phyloP scores from a whole-genome alignment of 1,139 yeast genomes.

The Yamadazyma spencermartinsiae region DNA sequence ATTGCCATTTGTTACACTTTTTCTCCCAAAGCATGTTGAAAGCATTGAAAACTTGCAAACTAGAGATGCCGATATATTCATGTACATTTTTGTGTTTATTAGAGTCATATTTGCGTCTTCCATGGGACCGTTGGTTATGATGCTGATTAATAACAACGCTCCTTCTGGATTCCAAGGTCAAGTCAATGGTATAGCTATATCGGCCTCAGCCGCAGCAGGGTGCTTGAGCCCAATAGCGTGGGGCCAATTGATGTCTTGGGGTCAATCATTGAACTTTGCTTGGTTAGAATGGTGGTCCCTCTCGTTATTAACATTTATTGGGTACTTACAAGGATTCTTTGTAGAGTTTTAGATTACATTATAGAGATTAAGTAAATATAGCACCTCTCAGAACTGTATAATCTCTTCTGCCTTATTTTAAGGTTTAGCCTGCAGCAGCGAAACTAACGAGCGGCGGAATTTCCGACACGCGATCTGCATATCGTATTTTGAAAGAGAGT shows the following conservation, averaged over 20 bases:
- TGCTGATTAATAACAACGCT: slow-evolving; percentile 49
- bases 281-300: slow-evolving; percentile 54
- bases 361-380: no score
- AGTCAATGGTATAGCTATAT: slow-evolving; percentile 49
- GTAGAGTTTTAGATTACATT: no score
- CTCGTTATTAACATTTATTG: slow-evolving; percentile 35
- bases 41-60: slow-evolving; percentile 21
- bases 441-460: no score
- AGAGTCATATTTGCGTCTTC: slow-evolving; percentile 18
- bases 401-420: no score
- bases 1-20: slow-evolving; percentile 50
- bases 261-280: slow-evolving; percentile 39
- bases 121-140: slow-evolving; percentile 39
- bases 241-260: slow-evolving; percentile 54
- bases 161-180: slow-evolving; percentile 47
- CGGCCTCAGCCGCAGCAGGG: slow-evolving; percentile 53
- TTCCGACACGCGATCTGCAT: no score
- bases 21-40: slow-evolving; percentile 20
- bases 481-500: slow-evolving; percentile 1
- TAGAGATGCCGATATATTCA: slow-evolving; percentile 23
- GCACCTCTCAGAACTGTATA: no score
- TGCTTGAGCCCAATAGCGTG: slow-evolving; percentile 57
- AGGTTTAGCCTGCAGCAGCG: no score
- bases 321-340: slow-evolving; percentile 29
- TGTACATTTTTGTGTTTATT: slow-evolving; percentile 22